Evolutionary conservation across 2,329 filamentous ascomycete genomes (phyloP).

Genomic region (Thielaviopsis punctulata): DNA sequence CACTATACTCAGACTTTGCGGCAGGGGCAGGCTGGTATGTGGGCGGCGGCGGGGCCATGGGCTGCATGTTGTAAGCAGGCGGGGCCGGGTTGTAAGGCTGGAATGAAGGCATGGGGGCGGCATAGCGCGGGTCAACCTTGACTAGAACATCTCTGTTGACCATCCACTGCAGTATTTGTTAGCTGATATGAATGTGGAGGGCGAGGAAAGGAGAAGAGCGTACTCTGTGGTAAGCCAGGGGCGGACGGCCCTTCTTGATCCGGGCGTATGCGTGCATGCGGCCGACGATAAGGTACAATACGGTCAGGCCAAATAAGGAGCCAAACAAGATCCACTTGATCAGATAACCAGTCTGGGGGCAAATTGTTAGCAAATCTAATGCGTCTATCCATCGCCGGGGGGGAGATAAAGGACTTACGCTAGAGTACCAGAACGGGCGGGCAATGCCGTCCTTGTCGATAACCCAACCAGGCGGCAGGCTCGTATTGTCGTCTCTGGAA

Average conservation of each 20-base stretch:
- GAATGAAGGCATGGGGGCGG: conserved; percentile 25
- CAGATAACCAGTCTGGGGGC: conserved; percentile 39
- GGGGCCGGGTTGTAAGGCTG: conserved; percentile 23
- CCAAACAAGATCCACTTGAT: conserved; percentile 58
- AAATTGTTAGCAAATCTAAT: conserved; percentile 7
- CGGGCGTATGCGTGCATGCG: conserved; percentile 53
- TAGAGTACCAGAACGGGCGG: conserved; percentile 17
- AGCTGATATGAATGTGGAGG: background rate
- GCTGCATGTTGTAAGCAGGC: conserved; percentile 30
- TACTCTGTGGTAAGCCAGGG: conserved; percentile 55
- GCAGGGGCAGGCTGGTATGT: conserved; percentile 38
- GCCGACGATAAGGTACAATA: conserved; percentile 47
- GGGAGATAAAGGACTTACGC: conserved; percentile 10
- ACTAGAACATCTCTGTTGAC: conserved; percentile 29
- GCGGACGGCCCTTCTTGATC: conserved; percentile 45
- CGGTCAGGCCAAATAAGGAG: conserved; percentile 38
- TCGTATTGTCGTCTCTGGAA: background rate
- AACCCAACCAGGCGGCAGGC: conserved; percentile 16
- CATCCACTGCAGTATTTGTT: conserved; percentile 27
- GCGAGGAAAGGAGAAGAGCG: conserved; percentile 14
- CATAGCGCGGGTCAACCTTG: conserved; percentile 32
- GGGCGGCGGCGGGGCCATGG: conserved; percentile 36
- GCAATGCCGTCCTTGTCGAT: conserved; percentile 15
- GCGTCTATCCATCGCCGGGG: background rate
- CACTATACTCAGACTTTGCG: conserved; percentile 33